These are phyloP conservation scores for Teratosphaeria viscida DNA, from an alignment of 2,329 filamentous ascomycete genomes.

Conservation along the genomic window DNA sequence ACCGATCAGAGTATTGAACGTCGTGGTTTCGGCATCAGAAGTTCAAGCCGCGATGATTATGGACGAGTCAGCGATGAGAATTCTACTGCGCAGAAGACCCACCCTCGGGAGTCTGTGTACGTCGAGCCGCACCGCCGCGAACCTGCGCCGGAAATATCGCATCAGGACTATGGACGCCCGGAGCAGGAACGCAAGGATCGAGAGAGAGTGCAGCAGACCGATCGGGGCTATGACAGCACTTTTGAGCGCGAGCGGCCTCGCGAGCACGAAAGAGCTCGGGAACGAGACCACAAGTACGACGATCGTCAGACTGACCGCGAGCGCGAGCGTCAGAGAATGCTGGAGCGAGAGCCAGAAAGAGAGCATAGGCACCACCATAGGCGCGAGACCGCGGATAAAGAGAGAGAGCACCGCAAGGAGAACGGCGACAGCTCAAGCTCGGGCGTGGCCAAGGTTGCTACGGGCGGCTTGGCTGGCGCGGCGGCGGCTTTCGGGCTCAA, in stretches of 20 bases:
- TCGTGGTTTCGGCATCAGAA: slow-evolving; percentile 39
- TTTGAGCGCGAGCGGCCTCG: slow-evolving; percentile 18
- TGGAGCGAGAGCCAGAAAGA: slow-evolving; percentile 4
- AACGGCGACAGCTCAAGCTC: slow-evolving; percentile 8
- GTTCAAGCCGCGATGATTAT: slow-evolving; percentile 20
- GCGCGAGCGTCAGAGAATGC: slow-evolving; percentile 9
- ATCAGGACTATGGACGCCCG: slow-evolving; percentile 10
- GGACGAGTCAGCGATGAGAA: slow-evolving; percentile 29
- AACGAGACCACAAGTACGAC: slow-evolving; percentile 19
- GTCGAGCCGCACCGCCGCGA: slow-evolving; percentile 19
- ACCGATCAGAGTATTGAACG: slow-evolving; percentile 34
- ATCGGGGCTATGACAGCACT: slow-evolving; percentile 13
- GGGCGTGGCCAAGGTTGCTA: slow-evolving; percentile 19
- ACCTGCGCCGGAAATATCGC: slow-evolving; percentile 14
- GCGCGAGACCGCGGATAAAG: slow-evolving; percentile 13
- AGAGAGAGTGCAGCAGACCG: slow-evolving; percentile 17
- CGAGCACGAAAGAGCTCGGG: slow-evolving; percentile 12
- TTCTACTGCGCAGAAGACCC: slow-evolving; percentile 29
- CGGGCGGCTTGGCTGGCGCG: slow-evolving; percentile 21
- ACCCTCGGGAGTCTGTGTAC: slow-evolving; percentile 21
- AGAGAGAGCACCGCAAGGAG: slow-evolving; percentile 15
- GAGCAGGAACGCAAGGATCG: slow-evolving; percentile 3
- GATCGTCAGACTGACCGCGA: slow-evolving; percentile 19
- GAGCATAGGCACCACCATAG: slow-evolving; percentile 17
- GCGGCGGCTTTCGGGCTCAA: slow-evolving; percentile 22